Base-by-base conservation (phyloP, 805 yeast species). In the Teunomyces barrocoloradensis region DNA sequence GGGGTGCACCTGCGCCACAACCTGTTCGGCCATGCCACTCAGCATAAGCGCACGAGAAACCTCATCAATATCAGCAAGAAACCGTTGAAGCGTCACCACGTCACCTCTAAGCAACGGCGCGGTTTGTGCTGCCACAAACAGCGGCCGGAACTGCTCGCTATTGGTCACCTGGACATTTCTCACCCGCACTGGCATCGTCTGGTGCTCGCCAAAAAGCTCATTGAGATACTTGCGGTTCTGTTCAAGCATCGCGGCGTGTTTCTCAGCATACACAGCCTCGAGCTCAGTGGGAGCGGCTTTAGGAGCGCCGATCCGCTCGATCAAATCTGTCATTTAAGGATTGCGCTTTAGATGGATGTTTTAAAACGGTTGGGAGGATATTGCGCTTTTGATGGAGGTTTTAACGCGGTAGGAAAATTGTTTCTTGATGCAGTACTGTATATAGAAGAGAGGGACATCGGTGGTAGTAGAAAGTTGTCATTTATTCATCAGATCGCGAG, bases 101-200 rank as follows among this genome's bases (percentile, higher is more conserved):
- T 59, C 50, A 10, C 40, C 27, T 6, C 57, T 53, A 20, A 77
- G 56, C 39, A 82, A 57, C 0, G 85, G 83, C 15, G 60, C 57
- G 20, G 82, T 57, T 53, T 81, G 87, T 4, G 64, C 53, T 11
- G 63, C 57, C 3, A 82, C 50, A 56, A 81, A 82, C 0, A 64
- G 29, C 45, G 71, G 70, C 32, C 86, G 61, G 50, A 75, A 78
- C 11, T 64, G 63, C 27, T 75, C 74, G 5, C 76, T 65, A 20
- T 82, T 82, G 41, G 74, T 66, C 7, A 82, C 61, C 49, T 77
- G 78, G 7, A 80, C 75, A 33, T 70, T 68, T 12, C 66, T 59
- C 3, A 82, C 57, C 21, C 61, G 57, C 2, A 79, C 69, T 0
- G 85, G 82, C 37, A 52, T 57, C n/a, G 65, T 56, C 23, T 62